Evolutionary conservation across 208 protist species (phyloP).

Genomic region (Entamoeba histolytica): DNA sequence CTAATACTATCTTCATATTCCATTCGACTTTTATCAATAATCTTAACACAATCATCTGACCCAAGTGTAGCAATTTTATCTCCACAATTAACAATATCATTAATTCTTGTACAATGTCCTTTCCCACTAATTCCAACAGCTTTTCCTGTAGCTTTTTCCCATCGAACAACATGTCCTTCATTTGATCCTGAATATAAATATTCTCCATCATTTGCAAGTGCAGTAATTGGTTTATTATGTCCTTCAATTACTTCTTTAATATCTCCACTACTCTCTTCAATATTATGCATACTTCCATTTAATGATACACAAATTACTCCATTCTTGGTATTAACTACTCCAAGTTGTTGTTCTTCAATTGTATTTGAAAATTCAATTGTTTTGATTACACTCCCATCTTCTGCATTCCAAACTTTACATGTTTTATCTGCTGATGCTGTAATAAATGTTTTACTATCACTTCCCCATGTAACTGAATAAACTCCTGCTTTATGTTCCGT

Average conservation of each 20-base stretch:
- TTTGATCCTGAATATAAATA: slow-evolving; percentile 32
- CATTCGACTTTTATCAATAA: background rate
- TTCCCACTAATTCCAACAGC: slow-evolving; percentile 20
- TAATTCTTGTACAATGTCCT: slow-evolving; percentile 40
- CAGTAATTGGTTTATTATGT: slow-evolving; percentile 39
- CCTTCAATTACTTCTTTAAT: slow-evolving; percentile 11
- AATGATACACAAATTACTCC: background rate
- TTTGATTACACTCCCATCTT: background rate
- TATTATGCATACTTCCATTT: background rate
- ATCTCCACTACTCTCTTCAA: background rate
- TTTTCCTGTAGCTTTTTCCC: slow-evolving; percentile 29
- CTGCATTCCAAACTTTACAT: background rate
- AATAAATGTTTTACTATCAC: background rate
- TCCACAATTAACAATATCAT: background rate
- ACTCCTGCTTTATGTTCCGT: slow-evolving; percentile 1
- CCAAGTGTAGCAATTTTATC: background rate
- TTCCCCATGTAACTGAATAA: slow-evolving; percentile 2
- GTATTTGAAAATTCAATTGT: background rate
- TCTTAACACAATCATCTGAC: background rate
- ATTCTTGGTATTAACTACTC: background rate
- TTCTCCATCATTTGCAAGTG: slow-evolving; percentile 29
- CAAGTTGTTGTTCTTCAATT: background rate
- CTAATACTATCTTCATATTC: background rate
- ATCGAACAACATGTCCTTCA: slow-evolving; percentile 29
- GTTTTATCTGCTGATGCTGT: slow-evolving; percentile 17